Evolutionary conservation across 2,329 filamentous ascomycete species (phyloP), one percentile per base, ranked within the genome.

Genomic region (Emericellopsis cladophorae): DNA sequence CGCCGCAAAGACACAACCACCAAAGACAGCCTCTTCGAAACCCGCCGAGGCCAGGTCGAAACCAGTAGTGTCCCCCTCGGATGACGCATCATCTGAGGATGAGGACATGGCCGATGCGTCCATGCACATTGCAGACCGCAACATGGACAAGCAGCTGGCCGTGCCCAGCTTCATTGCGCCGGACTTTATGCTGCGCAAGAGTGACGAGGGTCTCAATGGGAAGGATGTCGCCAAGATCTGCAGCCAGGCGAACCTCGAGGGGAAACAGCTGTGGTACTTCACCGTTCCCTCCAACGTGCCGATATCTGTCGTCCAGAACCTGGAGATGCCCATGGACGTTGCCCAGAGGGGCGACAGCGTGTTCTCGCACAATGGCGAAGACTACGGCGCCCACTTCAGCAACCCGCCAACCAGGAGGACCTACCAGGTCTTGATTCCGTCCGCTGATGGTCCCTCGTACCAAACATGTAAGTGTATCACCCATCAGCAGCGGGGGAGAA

Each of bases 181-280:
- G 6, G 67, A 73, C 42, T 76, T 77, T 46, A 61, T 66, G 44
- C 57, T 77, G 39, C 70, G 71, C 42, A 72, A 72, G 47, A 66
- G 59, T 11, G 51, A 60, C 22, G 54, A 56, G 36, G 53, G 54
- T n/a, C 47, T 54, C 44, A 58, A 55, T 18, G 54, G 64, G 53
- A 57, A 68, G 49, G 61, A 73, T 52, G 59, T 75, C 44, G 56
- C 69, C 8, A 62, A 71, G 18, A 59, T 81, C 40, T 76, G 84
- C 50, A 70, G 65, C 50, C 65, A 73, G 43, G 68, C 70, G 41
- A 73, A 75, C 49, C 55, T 81, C 7, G 64, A 76, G 42, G 80
- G 79, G 46, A 87, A 86, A 64, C 79, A 88, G 55, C 67, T 88
- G 44, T 89, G 83, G 84, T 84, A 87, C 56, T 85, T 89, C 50